Evolutionary conservation across 352 stramenopile genomes (phyloP), one percentile per base, ranked within the genome.

Genomic region (Phytophthora citricola): DNA sequence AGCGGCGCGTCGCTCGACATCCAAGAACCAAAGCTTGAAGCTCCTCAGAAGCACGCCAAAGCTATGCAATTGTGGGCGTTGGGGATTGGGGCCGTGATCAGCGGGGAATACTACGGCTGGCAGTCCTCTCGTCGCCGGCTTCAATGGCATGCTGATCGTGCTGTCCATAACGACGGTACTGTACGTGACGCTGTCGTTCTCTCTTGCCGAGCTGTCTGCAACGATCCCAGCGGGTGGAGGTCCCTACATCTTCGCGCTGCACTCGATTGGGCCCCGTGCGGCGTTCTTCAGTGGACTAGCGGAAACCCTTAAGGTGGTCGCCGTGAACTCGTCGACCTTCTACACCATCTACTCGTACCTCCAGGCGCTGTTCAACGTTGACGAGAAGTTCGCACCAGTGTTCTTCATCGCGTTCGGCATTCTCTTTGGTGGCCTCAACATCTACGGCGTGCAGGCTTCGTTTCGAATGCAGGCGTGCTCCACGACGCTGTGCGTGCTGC

Each of bases 151-250:
- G 49, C 71, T 86, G 22, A 78, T 89, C 44, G 82, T 86, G 47
- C 45, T 89, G 32, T 63, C 71, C 45, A 71, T 89, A 57, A 72
- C 80, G 36, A 85, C 80, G 7, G 80, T 85, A 59, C 70, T 89
- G 5, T 89, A 89, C 64, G 70, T 85, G 43, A 73, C 73, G 44
- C 77, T 89, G 3, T 80, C 78, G 12, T 89, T 89, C 59, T 89
- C 80, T 17, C 85, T 89, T 50, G 78, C 80, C n/a, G 80, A 89
- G 40, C 65, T 89, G 38, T 89, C 78, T 34, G 76, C 80, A 10
- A 87, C 69, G 43, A 71, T 87, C 26, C 78, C 80, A 5, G 64
- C 74, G 0, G 80, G 80, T 27, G 80, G 80, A 54, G 80, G 80
- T 1, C 80, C 80, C n/a, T 89, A 87, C 74, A 66, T 86, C 20